phyloP scores from a whole-genome alignment of 371 early-diverging fungal species.

The Lichtheimia hyalospora region DNA sequence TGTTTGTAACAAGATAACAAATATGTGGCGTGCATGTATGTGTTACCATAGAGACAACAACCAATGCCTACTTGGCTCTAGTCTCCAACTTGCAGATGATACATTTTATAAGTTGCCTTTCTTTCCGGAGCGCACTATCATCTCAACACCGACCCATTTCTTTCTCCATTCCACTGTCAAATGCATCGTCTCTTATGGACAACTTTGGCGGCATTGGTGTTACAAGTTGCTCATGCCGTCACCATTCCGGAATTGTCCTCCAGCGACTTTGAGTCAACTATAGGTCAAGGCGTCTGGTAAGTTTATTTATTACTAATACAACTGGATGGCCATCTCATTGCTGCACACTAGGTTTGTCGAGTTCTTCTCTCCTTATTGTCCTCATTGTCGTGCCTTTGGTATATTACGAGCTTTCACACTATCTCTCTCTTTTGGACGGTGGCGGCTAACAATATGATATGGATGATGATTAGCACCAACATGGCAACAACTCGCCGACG shows the following conservation, averaged over 20 bases:
- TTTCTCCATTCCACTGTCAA: too few relatives aligned
- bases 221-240: background rate
- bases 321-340: background rate
- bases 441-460: background rate
- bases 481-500: slow-evolving; percentile 47
- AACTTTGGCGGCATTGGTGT: background rate
- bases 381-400: slow-evolving; percentile 39
- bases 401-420: slow-evolving; percentile 3
- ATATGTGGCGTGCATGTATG: too few relatives aligned
- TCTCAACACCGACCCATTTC: too few relatives aligned
- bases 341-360: slow-evolving; percentile 42
- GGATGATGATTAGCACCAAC: slow-evolving; percentile 51
- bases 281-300: slow-evolving; percentile 3
- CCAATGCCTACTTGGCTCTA: too few relatives aligned
- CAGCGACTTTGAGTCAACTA: slow-evolving; percentile 5
- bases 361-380: slow-evolving; percentile 39
- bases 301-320: background rate
- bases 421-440: background rate
- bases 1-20: too few relatives aligned
- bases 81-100: too few relatives aligned
- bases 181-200: background rate
- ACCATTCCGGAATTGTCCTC: background rate
- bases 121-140: too few relatives aligned
- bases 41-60: too few relatives aligned
- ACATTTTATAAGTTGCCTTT: too few relatives aligned